phyloP scores from a whole-genome alignment of 2,329 filamentous ascomycete species.

The Paramyrothecium sp. region DNA sequence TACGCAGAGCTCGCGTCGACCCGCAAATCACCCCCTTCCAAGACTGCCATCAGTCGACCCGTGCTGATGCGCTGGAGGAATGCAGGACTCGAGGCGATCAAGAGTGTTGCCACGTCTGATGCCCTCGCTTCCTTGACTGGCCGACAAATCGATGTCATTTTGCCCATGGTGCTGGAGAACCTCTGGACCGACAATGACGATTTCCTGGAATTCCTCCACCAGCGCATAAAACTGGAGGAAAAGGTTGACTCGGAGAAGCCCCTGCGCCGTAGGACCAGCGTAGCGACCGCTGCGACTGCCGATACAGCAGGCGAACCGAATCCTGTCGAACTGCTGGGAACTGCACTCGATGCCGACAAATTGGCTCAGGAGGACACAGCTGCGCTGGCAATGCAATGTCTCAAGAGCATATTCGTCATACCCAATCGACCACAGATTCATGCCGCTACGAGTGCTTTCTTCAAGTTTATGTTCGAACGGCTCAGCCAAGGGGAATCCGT shows the following conservation, averaged over 20 bases:
- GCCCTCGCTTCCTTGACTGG: slow-evolving; percentile 72
- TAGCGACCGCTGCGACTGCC: slow-evolving; percentile 69
- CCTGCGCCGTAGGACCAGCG: slow-evolving; percentile 69
- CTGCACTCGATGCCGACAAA: slow-evolving; percentile 83
- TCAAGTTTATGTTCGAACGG: slow-evolving; percentile 70
- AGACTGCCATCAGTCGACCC: slow-evolving; percentile 63
- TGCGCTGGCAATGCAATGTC: slow-evolving; percentile 77
- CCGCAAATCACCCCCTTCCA: slow-evolving; percentile 44
- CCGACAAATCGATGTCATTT: slow-evolving; percentile 72
- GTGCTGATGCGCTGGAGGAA: slow-evolving; percentile 77
- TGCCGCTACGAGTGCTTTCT: slow-evolving; percentile 68
- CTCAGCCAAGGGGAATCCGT: slow-evolving; percentile 50
- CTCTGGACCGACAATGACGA: slow-evolving; percentile 73
- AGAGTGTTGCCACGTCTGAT: slow-evolving; percentile 77
- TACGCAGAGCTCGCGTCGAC: slow-evolving; percentile 81
- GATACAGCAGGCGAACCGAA: slow-evolving; percentile 65
- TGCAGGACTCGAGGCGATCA: slow-evolving; percentile 74
- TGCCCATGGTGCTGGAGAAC: slow-evolving; percentile 86
- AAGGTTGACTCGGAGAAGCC: slow-evolving; percentile 64
- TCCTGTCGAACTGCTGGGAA: slow-evolving; percentile 71
- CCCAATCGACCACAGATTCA: slow-evolving; percentile 83
- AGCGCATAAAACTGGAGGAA: slow-evolving; percentile 66
- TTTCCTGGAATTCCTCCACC: slow-evolving; percentile 66
- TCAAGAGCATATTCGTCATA: slow-evolving; percentile 81
- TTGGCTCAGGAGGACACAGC: slow-evolving; percentile 87